phyloP scores from a whole-genome alignment of 108 stramenopile species.

The Nannochloropsis salina region DNA sequence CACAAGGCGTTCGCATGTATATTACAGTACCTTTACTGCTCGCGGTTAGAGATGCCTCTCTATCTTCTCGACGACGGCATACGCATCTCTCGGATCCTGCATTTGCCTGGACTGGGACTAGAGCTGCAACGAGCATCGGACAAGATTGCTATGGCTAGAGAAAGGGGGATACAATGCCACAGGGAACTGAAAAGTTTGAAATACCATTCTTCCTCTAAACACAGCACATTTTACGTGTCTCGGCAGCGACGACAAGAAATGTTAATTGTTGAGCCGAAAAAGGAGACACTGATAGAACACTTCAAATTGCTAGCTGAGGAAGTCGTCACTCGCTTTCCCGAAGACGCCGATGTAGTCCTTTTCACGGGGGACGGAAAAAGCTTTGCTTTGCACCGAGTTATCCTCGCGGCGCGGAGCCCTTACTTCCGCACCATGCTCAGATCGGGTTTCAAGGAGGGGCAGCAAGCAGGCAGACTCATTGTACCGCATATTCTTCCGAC shows the following conservation, averaged over 20 bases:
- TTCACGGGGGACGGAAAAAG: not conserved
- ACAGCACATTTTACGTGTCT: not conserved
- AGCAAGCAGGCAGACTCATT: not conserved
- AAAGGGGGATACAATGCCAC: not conserved
- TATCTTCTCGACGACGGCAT: not conserved
- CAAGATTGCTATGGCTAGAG: not conserved
- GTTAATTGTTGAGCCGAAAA: not conserved
- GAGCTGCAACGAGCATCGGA: not conserved
- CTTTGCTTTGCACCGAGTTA: not conserved
- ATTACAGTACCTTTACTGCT: not conserved
- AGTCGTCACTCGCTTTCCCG: not conserved
- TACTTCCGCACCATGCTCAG: not conserved
- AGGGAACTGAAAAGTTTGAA: not conserved
- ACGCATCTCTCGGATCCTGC: not conserved
- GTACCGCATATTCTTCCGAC: not conserved
- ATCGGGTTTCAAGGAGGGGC: not conserved
- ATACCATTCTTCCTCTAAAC: not conserved
- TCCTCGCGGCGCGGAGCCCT: not conserved
- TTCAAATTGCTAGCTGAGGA: not conserved
- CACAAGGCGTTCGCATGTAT: not conserved
- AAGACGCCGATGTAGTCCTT: not conserved
- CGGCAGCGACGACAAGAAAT: conserved; percentile 14
- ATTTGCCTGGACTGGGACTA: not conserved
- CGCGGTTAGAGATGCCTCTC: not conserved
- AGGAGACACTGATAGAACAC: not conserved